Evolutionary conservation across 176 grass and related monocot genomes (phyloP).

Genomic region (Neostapfia colusana): DNA sequence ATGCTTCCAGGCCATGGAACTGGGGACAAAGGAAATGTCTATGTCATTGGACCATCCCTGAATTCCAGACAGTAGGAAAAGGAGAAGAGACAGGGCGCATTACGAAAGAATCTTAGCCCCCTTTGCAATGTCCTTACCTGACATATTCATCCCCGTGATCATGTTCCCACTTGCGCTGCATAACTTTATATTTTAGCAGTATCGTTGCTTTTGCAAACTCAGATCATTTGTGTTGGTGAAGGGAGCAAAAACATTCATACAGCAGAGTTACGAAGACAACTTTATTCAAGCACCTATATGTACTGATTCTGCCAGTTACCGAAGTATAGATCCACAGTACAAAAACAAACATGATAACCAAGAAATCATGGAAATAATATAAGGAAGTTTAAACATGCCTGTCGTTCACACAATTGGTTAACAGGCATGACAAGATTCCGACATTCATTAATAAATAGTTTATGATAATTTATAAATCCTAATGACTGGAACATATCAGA

Average conservation of each 20-base stretch:
- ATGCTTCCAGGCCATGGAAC: conserved; percentile 42
- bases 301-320: background rate
- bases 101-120: conserved; percentile 54
- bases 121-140: conserved; percentile 39
- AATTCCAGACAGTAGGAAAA: conserved; percentile 47
- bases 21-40: conserved; percentile 42
- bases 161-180: background rate
- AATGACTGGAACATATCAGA: conserved; percentile 25
- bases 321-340: conserved; percentile 17
- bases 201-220: conserved; percentile 7
- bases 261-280: conserved; percentile 1
- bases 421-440: conserved; percentile 19
- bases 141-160: too few relatives aligned
- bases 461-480: conserved; percentile 21
- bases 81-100: conserved; percentile 28
- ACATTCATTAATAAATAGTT: background rate
- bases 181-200: too few relatives aligned
- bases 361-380: background rate
- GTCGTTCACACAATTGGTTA: background rate
- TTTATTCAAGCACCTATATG: background rate
- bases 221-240: conserved; percentile 22
- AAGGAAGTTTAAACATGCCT: background rate
- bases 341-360: background rate
- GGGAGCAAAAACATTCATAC: conserved; percentile 13
- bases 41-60: conserved; percentile 47